Percentiles rank a stretch among this genome's conserved stretches.
These are phyloP conservation scores for Calonectria crousiana DNA, from an alignment of 2,329 filamentous ascomycete species.

Conservation along the genomic window DNA sequence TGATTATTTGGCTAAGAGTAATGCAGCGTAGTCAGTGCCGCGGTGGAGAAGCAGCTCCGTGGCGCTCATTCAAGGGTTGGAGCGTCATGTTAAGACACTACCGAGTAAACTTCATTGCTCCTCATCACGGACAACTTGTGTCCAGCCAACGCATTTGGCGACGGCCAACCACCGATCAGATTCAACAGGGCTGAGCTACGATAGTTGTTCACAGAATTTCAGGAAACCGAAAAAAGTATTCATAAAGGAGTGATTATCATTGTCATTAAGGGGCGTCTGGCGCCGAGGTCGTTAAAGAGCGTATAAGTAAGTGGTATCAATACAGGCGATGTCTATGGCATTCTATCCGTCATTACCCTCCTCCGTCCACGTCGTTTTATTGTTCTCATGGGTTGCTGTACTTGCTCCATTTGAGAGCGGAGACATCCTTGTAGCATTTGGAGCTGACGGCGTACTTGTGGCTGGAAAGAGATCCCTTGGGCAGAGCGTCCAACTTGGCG, in stretches of 20 bases:
- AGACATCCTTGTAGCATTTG: slow-evolving; percentile 56
- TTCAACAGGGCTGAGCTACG: not conserved
- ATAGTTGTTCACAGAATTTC: not conserved
- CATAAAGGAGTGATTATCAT: slow-evolving; percentile 8
- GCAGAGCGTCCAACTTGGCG: slow-evolving; percentile 50
- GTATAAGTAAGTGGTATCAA: slow-evolving; percentile 10
- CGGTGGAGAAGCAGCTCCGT: not conserved
- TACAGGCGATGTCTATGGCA: slow-evolving; percentile 5
- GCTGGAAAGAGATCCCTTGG: slow-evolving; percentile 50
- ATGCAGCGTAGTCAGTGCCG: not conserved
- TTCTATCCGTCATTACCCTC: not conserved
- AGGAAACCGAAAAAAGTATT: not conserved
- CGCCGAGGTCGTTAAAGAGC: slow-evolving; percentile 13
- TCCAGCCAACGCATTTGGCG: not conserved
- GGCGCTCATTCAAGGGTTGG: not conserved
- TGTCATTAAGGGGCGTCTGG: slow-evolving; percentile 6
- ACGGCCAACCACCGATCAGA: not conserved
- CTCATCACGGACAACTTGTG: not conserved
- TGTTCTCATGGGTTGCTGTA: slow-evolving; percentile 23
- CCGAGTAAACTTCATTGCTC: not conserved
- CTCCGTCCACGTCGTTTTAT: not conserved
- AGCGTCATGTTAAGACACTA: not conserved
- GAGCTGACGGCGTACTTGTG: slow-evolving; percentile 54
- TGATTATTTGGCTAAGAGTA: not conserved
- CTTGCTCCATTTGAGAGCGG: slow-evolving; percentile 42